Evolutionary conservation across 2,329 filamentous ascomycete genomes (phyloP).

Genomic region (Exophiala bonariae): DNA sequence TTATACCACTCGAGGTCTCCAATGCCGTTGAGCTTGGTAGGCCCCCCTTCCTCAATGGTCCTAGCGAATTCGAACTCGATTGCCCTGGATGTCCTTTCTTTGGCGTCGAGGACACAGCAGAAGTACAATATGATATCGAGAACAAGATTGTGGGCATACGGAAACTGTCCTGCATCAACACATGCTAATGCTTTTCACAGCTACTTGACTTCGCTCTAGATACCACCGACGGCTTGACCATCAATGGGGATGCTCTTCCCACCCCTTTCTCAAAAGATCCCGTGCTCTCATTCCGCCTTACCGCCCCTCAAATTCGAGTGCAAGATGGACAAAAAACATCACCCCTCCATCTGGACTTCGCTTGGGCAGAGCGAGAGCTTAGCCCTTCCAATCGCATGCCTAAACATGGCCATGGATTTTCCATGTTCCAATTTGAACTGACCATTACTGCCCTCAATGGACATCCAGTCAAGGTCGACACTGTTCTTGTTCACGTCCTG

Average conservation of each 20-base stretch:
- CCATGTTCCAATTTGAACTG: conserved; percentile 42
- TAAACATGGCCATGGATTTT: too few species aligned
- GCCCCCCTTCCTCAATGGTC: conserved; percentile 3
- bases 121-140: conserved; percentile 18
- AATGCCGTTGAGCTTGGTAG: conserved; percentile 17
- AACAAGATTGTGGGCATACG: conserved; percentile 24
- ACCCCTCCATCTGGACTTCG: conserved; percentile 43
- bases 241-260: conserved; percentile 23
- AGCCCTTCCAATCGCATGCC: conserved; percentile 31
- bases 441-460: conserved; percentile 46
- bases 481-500: conserved; percentile 41
- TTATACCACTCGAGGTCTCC: conserved; percentile 25
- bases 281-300: conserved; percentile 15
- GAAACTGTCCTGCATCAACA: background rate
- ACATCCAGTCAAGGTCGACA: conserved; percentile 45
- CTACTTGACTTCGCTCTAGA: conserved; percentile 24
- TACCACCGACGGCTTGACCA: conserved; percentile 16
- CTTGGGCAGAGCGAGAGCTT: conserved; percentile 38
- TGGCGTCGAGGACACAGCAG: conserved; percentile 8
- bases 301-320: conserved; percentile 22
- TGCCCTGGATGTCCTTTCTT: conserved; percentile 27
- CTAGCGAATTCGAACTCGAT: conserved; percentile 20
- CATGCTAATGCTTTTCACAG: conserved; percentile 14
- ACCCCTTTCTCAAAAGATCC: conserved; percentile 13
- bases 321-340: conserved; percentile 38